A percentile compares a stretch with the other conserved stretches of the same genome.
phyloP scores from a whole-genome alignment of 1,139 yeast species.

The Zygotorulaspora mrakii region DNA sequence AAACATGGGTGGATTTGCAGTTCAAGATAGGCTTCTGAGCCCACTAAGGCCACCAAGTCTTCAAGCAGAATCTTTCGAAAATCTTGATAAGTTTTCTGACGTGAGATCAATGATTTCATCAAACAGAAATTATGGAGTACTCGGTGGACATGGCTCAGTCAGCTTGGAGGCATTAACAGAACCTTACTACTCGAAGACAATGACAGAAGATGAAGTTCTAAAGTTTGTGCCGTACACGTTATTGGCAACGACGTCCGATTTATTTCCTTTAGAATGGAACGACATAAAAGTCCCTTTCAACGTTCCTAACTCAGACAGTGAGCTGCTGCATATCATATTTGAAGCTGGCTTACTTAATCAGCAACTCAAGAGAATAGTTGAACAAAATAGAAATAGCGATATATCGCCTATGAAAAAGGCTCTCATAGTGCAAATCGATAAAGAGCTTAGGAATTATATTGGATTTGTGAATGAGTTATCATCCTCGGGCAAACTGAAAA shows the following conservation, averaged over 20 bases:
- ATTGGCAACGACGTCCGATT: slow-evolving; percentile 66
- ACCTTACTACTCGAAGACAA: slow-evolving; percentile 30
- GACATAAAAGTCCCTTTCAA: slow-evolving; percentile 46
- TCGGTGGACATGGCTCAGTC: slow-evolving; percentile 14
- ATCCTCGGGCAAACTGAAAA: slow-evolving; percentile 30
- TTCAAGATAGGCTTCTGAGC: slow-evolving; percentile 20
- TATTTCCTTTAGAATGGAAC: slow-evolving; percentile 48
- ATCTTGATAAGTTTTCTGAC: slow-evolving; percentile 38
- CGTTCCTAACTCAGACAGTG: slow-evolving; percentile 56
- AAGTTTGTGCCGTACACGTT: slow-evolving; percentile 62
- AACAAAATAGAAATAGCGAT: slow-evolving; percentile 30
- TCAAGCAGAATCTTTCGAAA: slow-evolving; percentile 39
- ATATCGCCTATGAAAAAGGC: slow-evolving; percentile 62
- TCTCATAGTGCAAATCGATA: slow-evolving; percentile 52
- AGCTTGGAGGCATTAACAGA: slow-evolving; percentile 31
- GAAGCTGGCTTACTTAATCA: slow-evolving; percentile 74
- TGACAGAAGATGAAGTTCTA: slow-evolving; percentile 50
- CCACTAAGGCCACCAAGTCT: slow-evolving; percentile 26
- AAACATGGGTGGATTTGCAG: slow-evolving; percentile 19
- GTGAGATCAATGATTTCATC: slow-evolving; percentile 35
- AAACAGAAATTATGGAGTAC: slow-evolving; percentile 19
- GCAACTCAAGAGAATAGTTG: slow-evolving; percentile 41
- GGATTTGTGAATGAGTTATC: slow-evolving; percentile 54
- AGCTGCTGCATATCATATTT: slow-evolving; percentile 52
- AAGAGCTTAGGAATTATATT: slow-evolving; percentile 53